Conservation (phyloP, 805 yeast genomes). For the Metschnikowia peoriensis region DNA sequence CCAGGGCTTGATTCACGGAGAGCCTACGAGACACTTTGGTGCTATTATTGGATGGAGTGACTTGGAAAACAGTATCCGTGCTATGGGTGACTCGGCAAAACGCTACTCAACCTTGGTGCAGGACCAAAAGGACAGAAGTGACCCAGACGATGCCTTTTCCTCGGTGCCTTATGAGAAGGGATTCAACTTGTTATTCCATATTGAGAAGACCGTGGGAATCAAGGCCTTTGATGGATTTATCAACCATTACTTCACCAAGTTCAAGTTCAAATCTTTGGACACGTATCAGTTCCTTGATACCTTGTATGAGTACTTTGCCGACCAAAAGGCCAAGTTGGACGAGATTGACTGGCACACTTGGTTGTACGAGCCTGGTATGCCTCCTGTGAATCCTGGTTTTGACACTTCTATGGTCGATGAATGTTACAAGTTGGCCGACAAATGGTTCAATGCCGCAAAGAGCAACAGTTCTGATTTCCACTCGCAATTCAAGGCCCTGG, state of each 20-base stretch:
- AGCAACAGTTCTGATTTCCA: slow-evolving; percentile 15
- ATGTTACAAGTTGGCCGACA: slow-evolving; percentile 61
- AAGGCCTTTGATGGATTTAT: slow-evolving; percentile 74
- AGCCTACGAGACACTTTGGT: slow-evolving; percentile 70
- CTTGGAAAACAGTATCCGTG: slow-evolving; percentile 60
- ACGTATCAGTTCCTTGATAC: slow-evolving; percentile 78
- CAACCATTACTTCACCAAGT: slow-evolving; percentile 70
- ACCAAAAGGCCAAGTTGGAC: slow-evolving; percentile 54
- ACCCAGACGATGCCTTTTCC: slow-evolving; percentile 88
- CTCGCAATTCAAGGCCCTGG: slow-evolving; percentile 42
- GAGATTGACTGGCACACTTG: slow-evolving; percentile 82
- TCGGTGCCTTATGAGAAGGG: slow-evolving; percentile 93
- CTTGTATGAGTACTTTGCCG: slow-evolving; percentile 60
- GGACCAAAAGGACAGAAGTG: slow-evolving; percentile 63
- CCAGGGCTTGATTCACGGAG: slow-evolving; percentile 75
- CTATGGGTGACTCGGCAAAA: slow-evolving; percentile 55
- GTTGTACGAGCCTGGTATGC: slow-evolving; percentile 82
- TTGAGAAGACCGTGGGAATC: slow-evolving; percentile 64
- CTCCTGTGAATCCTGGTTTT: slow-evolving; percentile 75
- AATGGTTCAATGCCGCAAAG: slow-evolving; percentile 53
- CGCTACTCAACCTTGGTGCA: slow-evolving; percentile 67
- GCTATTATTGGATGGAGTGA: slow-evolving; percentile 90
- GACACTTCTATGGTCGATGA: slow-evolving; percentile 76
- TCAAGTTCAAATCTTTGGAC: slow-evolving; percentile 69
- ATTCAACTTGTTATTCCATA: slow-evolving; percentile 68